A percentile compares a stretch with the other conserved stretches of the same genome.
phyloP scores from a whole-genome alignment of 805 yeast genomes.

The Jamesozyma hellenica region DNA sequence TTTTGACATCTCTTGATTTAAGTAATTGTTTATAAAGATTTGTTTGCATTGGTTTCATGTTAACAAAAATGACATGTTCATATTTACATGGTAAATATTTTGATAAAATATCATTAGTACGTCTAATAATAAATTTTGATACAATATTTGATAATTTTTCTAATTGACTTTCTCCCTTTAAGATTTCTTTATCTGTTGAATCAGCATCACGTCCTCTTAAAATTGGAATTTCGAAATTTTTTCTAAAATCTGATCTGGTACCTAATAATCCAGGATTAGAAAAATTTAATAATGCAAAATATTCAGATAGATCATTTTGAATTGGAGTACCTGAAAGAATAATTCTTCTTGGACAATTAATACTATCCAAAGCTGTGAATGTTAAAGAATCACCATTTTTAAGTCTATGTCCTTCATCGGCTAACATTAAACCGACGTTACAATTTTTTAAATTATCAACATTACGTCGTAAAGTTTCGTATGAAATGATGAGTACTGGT shows the following conservation, averaged over 20 bases:
- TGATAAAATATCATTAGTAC: slow-evolving; percentile 89
- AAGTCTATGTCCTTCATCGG: slow-evolving; percentile 77
- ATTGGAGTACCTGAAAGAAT: slow-evolving; percentile 94
- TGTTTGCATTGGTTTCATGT: slow-evolving; percentile 67
- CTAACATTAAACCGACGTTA: slow-evolving; percentile 77
- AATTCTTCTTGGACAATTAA: slow-evolving; percentile 79
- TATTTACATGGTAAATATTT: slow-evolving; percentile 92
- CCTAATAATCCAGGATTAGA: slow-evolving; percentile 94
- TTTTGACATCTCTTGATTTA: slow-evolving; percentile 66
- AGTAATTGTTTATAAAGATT: slow-evolving; percentile 63
- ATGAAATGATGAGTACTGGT: slow-evolving; percentile 88
- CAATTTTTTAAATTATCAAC: slow-evolving; percentile 63
- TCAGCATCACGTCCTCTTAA: slow-evolving; percentile 81
- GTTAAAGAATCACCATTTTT: slow-evolving; percentile 89
- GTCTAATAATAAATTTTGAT: slow-evolving; percentile 80
- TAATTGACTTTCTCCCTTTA: slow-evolving; percentile 58
- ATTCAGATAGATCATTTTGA: slow-evolving; percentile 89
- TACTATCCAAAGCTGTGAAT: slow-evolving; percentile 73
- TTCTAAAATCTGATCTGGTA: slow-evolving; percentile 70
- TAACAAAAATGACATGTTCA: slow-evolving; percentile 93
- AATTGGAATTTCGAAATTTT: slow-evolving; percentile 72
- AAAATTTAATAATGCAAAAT: slow-evolving; percentile 79
- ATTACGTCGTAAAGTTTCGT: slow-evolving; percentile 85
- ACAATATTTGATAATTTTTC: slow-evolving; percentile 65
- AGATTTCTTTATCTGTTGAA: slow-evolving; percentile 71